A percentile compares a stretch with the other conserved stretches of the same genome.
phyloP scores from a whole-genome alignment of 164 flowering plant genomes.

The Brasenia schreberi region DNA sequence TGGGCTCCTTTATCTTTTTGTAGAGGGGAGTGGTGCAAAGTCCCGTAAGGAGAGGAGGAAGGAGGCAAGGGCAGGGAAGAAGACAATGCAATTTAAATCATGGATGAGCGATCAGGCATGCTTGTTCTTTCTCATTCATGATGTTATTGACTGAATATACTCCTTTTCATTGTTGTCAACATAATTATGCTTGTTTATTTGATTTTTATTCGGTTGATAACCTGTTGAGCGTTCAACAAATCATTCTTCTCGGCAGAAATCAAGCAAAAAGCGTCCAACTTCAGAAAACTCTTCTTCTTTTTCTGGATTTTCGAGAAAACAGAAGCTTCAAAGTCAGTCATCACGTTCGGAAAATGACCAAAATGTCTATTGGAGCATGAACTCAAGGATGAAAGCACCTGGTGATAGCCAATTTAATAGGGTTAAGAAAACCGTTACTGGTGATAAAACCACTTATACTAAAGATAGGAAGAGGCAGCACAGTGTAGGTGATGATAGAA shows the following conservation, averaged over 20 bases:
- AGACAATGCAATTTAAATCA: conserved; percentile 21
- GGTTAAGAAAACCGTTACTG: conserved; percentile 1
- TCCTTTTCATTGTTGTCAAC: neutral
- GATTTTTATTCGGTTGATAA: neutral
- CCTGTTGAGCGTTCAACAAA: neutral
- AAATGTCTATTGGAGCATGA: neutral
- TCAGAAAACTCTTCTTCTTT: neutral
- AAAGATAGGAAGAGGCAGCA: conserved; percentile 12
- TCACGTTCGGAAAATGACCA: neutral
- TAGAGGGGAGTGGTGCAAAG: conserved; percentile 11
- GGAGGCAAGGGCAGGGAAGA: conserved; percentile 32
- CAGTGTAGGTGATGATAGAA: conserved; percentile 4
- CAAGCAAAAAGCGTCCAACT: conserved; percentile 10
- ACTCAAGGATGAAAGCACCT: conserved; percentile 1
- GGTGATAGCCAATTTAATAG: neutral
- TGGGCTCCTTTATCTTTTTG: neutral
- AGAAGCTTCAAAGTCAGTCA: conserved; percentile 1
- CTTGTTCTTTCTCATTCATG: neutral
- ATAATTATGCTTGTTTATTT: too few relatives aligned
- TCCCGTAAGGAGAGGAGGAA: conserved; percentile 39
- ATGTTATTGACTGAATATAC: too few relatives aligned
- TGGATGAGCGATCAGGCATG: conserved; percentile 40
- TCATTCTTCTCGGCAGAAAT: conserved; percentile 14
- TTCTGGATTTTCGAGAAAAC: neutral
- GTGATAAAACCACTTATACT: neutral